Evolutionary conservation across 129 eudicot genomes (phyloP), one percentile per base, ranked within the genome.

Genomic region (Artemisia argyi): DNA sequence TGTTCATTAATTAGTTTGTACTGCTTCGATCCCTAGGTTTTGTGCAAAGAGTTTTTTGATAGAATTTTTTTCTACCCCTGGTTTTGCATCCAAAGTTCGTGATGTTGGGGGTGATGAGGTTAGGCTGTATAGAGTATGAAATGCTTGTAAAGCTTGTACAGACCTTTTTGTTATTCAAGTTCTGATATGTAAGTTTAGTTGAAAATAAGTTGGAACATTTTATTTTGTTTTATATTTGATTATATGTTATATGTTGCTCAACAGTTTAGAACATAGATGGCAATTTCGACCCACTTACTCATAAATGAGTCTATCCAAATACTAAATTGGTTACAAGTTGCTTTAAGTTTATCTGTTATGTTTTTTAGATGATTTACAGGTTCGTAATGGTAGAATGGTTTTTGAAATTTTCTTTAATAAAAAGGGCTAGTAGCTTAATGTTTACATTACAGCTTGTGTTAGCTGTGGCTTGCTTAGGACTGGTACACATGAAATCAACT

Each of bases 101-200:
- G 82, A 78, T 72, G 82, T 17, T 65, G 73, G 72, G 72, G 64
- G 63, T 56, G 64, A 50, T 65, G 47, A 66, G 68, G 65, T 17
- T 53, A 66, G 46, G 66, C 22, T 71, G 75, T 55, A 19, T 49
- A 44, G 69, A 69, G 80, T 60, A 3, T 30, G 6, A 30, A 26
- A 55, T 35, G 73, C 42, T 60, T 68, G 76, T 75, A 75, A 39
- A 75, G 79, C 49, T 42, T 74, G 66, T 75, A 74, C 58, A 65
- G 14, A 75, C 66, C 59, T 28, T 9, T 61, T 61, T 72, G 48
- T 56, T 32, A 17, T 55, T 26, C 18, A 69, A 49, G 47, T 13
- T 72, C 18, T 22, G 26, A 72, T 60, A 72, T 61, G 19, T 73
- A 59, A 59, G 76, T 72, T 46, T 9, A 60, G 22, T 14, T 15